phyloP scores from a whole-genome alignment of 139 green algal species.

The Micractinium sp. region DNA sequence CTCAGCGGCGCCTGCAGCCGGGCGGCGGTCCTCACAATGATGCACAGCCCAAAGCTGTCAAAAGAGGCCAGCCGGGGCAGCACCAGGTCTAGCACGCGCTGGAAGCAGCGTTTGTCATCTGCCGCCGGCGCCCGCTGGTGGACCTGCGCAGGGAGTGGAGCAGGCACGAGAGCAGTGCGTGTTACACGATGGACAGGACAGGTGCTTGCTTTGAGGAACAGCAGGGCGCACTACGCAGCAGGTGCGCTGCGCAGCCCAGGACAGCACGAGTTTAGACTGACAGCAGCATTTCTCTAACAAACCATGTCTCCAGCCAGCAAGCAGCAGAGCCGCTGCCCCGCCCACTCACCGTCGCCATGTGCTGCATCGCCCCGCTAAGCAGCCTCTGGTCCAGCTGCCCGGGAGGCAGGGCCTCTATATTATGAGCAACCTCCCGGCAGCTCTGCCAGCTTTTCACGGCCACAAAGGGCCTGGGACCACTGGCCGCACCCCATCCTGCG shows the following conservation, averaged over 20 bases:
- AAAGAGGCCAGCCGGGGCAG: neutral
- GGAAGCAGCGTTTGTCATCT: neutral
- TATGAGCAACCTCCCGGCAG: neutral
- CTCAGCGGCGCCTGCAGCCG: neutral
- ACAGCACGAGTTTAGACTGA: too few relatives aligned
- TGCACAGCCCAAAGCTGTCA: conserved; percentile 6
- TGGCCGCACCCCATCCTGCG: too few relatives aligned
- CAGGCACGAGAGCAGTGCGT: neutral
- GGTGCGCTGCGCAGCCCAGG: too few relatives aligned
- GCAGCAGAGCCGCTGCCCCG: neutral
- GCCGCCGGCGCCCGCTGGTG: neutral
- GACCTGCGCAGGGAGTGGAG: neutral
- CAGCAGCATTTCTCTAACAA: too few relatives aligned
- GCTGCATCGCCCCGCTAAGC: neutral
- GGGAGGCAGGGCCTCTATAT: neutral
- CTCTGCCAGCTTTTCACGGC: neutral
- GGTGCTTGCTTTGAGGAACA: neutral
- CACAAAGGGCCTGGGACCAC: too few relatives aligned
- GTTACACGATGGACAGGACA: neutral
- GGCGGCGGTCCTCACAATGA: neutral
- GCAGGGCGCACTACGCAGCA: too few relatives aligned
- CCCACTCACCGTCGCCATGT: neutral
- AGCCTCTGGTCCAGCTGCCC: neutral
- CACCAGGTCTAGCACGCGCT: neutral
- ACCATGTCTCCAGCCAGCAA: neutral